Evolutionary conservation across 768 basidiomycete genomes (phyloP), one percentile per base, ranked within the genome.

Genomic region (Pleurotus djamor): DNA sequence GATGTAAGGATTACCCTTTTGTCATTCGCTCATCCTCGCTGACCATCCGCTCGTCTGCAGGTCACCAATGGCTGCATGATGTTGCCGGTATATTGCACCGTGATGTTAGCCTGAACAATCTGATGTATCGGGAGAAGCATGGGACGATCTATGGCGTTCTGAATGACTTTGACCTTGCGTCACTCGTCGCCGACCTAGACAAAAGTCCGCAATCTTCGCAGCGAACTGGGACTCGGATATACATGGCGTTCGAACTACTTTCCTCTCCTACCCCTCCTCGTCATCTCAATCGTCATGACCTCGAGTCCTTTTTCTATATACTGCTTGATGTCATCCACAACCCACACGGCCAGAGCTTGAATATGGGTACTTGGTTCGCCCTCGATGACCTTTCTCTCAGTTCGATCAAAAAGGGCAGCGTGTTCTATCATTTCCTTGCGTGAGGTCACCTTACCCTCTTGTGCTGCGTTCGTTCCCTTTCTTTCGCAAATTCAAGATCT

Each of bases 131-230:
- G 16, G 21, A 33, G 34, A 41, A 10, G 4, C 7, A 10, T 4
- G 14, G 35, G 5, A 32, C 3, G 4, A 44, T 32, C 9, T 32
- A 13, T 28, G 54, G 54, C 2, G 54, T 56, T 7, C 54, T 56
- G 16, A 56, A 56, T n/a, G 54, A 56, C 54, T 56, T 56, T 32
- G 54, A 56, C 33, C 38, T 56, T 41, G 54, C 54, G 43, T 41
- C 12, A 14, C 16, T n/a, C 17, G 3, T 12, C 5, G n/a, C 5
- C 37, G 28, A n/a, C 54, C 28, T 41, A 14, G 33, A 10, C 13
- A 41, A 5, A 41, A 37, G 21, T n/a, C 54, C 12, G 43, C 41
- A 9, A 28, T 56, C 54, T 4, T 17, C 5, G 33, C 54, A 56
- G 33, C 41, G 54, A 32, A 56, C 54, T 6, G 54, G 54, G 5